Evolutionary conservation across 768 basidiomycete genomes (phyloP).

Genomic region (Psilocybe azurescens): DNA sequence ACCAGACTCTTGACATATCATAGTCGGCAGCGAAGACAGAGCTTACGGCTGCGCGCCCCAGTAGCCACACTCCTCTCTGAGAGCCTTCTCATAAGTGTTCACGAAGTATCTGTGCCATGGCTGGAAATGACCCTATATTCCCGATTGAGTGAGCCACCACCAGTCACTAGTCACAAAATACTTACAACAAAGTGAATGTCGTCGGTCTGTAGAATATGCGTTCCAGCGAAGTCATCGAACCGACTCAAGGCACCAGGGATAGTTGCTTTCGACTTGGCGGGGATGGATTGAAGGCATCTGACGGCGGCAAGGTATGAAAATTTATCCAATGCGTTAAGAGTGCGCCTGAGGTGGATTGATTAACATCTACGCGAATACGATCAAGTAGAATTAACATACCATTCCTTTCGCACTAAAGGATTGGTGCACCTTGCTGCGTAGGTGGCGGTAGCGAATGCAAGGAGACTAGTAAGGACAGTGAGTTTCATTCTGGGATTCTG

Average conservation of each 20-base stretch:
- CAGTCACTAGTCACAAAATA: neutral
- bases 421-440: slow-evolving; percentile 2
- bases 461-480: slow-evolving; percentile 5
- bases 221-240: slow-evolving; percentile 5
- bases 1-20: neutral
- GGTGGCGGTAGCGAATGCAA: neutral
- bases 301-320: slow-evolving; percentile 10
- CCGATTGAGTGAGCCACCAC: neutral
- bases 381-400: neutral
- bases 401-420: slow-evolving; percentile 8
- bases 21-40: neutral
- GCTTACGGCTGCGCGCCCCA: neutral
- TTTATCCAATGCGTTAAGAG: slow-evolving; percentile 3
- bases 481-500: slow-evolving; percentile 8
- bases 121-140: neutral
- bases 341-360: slow-evolving; percentile 1
- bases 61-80: slow-evolving; percentile 1
- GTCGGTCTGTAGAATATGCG: slow-evolving; percentile 8
- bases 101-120: slow-evolving; percentile 1
- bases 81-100: neutral
- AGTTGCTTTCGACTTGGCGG: neutral
- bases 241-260: slow-evolving; percentile 4
- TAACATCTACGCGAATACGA: neutral
- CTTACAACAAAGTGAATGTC: slow-evolving; percentile 6
- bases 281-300: slow-evolving; percentile 1